These are phyloP conservation scores for Salix viminalis DNA, from an alignment of 345 rosid genomes.

Conservation along the genomic window DNA sequence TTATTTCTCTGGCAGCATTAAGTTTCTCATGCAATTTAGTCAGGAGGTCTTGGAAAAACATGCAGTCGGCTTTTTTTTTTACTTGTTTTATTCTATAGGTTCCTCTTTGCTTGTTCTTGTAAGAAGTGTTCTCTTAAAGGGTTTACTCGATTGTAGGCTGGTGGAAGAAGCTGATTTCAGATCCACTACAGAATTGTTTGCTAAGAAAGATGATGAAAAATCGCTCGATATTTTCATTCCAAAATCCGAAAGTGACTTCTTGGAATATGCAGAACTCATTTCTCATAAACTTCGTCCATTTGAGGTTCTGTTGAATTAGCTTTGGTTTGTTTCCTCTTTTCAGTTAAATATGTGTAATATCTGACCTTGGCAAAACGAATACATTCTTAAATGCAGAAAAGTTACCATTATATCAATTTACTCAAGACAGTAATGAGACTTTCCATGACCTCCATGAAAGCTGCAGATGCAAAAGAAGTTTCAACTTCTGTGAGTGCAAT, in stretches of 20 bases:
- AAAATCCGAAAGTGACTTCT: conserved; percentile 84
- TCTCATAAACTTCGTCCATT: conserved; percentile 60
- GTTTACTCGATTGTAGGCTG: conserved; percentile 38
- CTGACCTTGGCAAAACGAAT: background rate
- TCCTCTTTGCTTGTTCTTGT: background rate
- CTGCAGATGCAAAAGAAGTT: conserved; percentile 86
- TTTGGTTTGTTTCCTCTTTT: background rate
- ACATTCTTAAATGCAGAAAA: conserved; percentile 55
- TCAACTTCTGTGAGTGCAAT: conserved; percentile 77
- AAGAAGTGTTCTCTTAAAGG: background rate
- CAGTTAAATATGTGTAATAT: background rate
- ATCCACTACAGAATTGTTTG: conserved; percentile 69
- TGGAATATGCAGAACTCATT: conserved; percentile 86
- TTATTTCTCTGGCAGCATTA: background rate
- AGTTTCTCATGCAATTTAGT: background rate
- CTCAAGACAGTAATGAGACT: conserved; percentile 84
- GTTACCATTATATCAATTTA: conserved; percentile 61
- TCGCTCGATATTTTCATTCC: conserved; percentile 72
- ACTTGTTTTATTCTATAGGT: background rate
- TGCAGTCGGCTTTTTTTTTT: background rate
- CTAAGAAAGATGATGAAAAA: conserved; percentile 53
- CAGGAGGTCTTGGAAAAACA: background rate
- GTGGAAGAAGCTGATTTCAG: conserved; percentile 91
- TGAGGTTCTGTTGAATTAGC: conserved; percentile 47
- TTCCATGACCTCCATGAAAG: conserved; percentile 64